Evolutionary conservation across 2,329 filamentous ascomycete genomes (phyloP).

Genomic region (Scedosporium minutisporum): DNA sequence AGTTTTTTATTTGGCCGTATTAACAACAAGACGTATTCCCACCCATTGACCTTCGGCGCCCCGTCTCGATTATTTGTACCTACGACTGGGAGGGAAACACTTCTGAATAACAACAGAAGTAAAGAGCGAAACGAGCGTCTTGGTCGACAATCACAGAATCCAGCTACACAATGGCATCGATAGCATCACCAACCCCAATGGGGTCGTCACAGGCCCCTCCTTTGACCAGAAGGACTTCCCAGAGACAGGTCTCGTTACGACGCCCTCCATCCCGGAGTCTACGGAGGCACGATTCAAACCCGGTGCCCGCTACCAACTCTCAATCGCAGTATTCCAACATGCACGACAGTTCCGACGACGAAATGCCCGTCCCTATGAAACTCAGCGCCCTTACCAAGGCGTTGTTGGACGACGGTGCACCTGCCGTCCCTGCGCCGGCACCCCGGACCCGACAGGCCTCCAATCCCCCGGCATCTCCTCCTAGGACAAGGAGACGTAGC

Average conservation of each 20-base stretch:
- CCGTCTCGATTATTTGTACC: neutral
- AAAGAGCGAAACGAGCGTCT: neutral
- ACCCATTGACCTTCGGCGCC: neutral
- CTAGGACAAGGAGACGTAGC: slow-evolving; percentile 40
- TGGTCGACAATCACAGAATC: neutral
- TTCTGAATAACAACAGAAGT: neutral
- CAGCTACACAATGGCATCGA: slow-evolving; percentile 34
- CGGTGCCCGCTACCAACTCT: slow-evolving; percentile 19
- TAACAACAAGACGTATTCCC: neutral
- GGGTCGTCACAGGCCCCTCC: slow-evolving; percentile 34
- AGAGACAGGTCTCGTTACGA: slow-evolving; percentile 41
- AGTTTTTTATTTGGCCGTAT: neutral
- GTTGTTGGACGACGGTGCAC: slow-evolving; percentile 57
- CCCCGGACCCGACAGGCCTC: slow-evolving; percentile 23
- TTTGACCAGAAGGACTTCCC: slow-evolving; percentile 42
- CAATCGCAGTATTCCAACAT: slow-evolving; percentile 39
- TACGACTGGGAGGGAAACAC: neutral
- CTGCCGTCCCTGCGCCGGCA: slow-evolving; percentile 24
- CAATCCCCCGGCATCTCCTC: slow-evolving; percentile 31
- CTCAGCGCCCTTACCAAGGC: slow-evolving; percentile 89
- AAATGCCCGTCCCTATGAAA: slow-evolving; percentile 84
- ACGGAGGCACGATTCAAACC: slow-evolving; percentile 36
- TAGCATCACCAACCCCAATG: slow-evolving; percentile 43
- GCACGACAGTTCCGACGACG: slow-evolving; percentile 89
- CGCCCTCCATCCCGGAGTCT: slow-evolving; percentile 37